Percentiles rank a stretch among this genome's conserved stretches.
Conservation (phyloP, 495 filamentous ascomycete species). For the Cercophora scortea region DNA sequence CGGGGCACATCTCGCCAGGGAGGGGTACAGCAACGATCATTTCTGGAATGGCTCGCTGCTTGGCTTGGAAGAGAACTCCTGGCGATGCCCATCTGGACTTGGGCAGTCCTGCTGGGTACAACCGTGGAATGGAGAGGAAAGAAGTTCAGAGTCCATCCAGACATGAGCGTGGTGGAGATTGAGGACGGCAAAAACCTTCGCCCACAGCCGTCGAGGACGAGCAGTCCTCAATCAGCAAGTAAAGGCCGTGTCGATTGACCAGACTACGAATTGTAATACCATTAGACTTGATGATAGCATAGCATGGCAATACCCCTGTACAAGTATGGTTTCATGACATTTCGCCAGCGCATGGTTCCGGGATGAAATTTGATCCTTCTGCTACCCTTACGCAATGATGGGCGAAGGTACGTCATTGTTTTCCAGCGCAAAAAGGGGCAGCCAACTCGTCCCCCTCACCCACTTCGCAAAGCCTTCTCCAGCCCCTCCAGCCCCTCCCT, state of each 20-base stretch:
- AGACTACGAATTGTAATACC: background rate
- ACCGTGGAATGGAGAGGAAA: slow-evolving; percentile 83
- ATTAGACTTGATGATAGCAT: background rate
- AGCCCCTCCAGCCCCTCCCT: slow-evolving; percentile 1
- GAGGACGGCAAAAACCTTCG: background rate
- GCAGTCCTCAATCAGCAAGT: slow-evolving; percentile 9
- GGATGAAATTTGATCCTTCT: too few species aligned
- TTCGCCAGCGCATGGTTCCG: too few species aligned
- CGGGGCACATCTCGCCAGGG: slow-evolving; percentile 30
- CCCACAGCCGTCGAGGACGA: background rate
- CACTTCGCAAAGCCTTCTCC: slow-evolving; percentile 1
- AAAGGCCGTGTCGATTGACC: slow-evolving; percentile 25
- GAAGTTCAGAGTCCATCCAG: slow-evolving; percentile 71
- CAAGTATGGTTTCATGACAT: background rate
- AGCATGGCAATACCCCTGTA: background rate
- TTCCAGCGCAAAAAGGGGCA: too few species aligned
- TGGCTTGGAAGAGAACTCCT: slow-evolving; percentile 82
- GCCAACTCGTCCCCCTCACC: background rate
- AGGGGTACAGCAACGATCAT: slow-evolving; percentile 41
- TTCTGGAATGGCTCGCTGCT: slow-evolving; percentile 65
- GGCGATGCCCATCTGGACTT: slow-evolving; percentile 80
- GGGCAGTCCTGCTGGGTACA: slow-evolving; percentile 75
- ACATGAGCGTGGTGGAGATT: slow-evolving; percentile 66
- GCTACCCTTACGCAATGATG: too few species aligned
- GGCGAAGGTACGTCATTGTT: too few species aligned